A percentile compares a stretch with the other conserved stretches of the same genome.
Evolutionary conservation across 768 basidiomycete species (phyloP).

Genomic region (Glaciozyma martinii): DNA sequence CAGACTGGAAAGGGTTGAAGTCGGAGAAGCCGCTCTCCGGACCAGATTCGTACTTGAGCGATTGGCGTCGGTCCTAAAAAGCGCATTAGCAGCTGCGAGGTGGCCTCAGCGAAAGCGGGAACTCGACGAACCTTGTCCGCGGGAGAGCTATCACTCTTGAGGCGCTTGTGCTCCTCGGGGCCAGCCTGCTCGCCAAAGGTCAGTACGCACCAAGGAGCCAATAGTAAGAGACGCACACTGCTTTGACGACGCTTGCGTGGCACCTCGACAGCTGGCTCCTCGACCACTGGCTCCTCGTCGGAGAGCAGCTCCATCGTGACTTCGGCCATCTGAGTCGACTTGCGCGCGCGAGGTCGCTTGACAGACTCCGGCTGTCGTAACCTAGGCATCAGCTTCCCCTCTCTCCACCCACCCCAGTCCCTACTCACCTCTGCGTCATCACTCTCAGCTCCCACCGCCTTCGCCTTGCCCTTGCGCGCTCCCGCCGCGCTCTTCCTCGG

Average conservation of each 20-base stretch:
- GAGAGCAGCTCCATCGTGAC: no score
- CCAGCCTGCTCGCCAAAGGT: background rate
- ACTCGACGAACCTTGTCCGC: background rate
- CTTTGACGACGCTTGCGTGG: background rate
- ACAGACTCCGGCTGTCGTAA: no score
- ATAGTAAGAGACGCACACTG: background rate
- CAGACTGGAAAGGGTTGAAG: slow-evolving; percentile 30
- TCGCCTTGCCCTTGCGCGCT: background rate
- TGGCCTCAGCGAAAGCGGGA: background rate
- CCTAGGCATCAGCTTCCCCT: background rate
- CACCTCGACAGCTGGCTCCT: background rate
- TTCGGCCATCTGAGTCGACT: no score
- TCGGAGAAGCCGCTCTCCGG: slow-evolving; percentile 22
- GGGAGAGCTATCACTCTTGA: background rate
- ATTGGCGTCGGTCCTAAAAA: background rate
- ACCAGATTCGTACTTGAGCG: slow-evolving; percentile 6
- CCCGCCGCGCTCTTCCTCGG: background rate
- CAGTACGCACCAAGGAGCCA: background rate
- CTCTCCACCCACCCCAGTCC: background rate
- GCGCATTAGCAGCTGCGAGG: background rate
- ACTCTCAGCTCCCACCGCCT: background rate
- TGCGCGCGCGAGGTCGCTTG: no score
- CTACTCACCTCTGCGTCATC: background rate
- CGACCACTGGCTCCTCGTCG: no score
- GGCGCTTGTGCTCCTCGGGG: slow-evolving; percentile 11